Evolutionary conservation across 257 asterid species (phyloP).

Genomic region (Henckelia pumila): DNA sequence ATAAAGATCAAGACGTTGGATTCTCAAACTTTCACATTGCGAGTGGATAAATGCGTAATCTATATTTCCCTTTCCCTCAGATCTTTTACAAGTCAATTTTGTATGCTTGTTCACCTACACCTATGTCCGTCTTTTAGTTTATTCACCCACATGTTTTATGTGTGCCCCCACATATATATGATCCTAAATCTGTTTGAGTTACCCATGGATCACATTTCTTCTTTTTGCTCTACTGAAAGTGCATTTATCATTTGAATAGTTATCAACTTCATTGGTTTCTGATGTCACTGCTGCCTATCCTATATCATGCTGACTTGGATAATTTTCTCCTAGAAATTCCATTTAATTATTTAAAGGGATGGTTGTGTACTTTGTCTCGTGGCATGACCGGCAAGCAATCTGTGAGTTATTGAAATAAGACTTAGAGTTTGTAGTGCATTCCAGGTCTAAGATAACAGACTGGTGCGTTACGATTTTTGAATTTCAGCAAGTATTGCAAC

Average conservation of each 20-base stretch:
- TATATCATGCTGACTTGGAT: background rate
- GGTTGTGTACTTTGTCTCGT: background rate
- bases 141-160: background rate
- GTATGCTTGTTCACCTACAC: background rate
- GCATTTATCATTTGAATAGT: background rate
- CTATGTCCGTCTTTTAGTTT: background rate
- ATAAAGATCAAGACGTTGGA: slow-evolving; percentile 93
- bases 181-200: background rate
- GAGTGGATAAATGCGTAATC: slow-evolving; percentile 79
- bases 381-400: background rate
- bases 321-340: background rate
- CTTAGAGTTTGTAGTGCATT: background rate
- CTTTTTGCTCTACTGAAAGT: background rate
- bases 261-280: slow-evolving; percentile 1
- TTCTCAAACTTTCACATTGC: slow-evolving; percentile 76
- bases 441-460: background rate
- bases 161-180: background rate
- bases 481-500: slow-evolving; percentile 17
- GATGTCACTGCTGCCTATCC: slow-evolving; percentile 10
- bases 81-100: background rate
- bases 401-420: background rate
- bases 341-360: background rate
- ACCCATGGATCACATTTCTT: background rate
- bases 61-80: slow-evolving; percentile 2
- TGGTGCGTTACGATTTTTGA: background rate